A percentile compares a stretch with the other conserved stretches of the same genome.
These are phyloP conservation scores for Actinomucor elegans DNA, from an alignment of 371 early-diverging fungal species.

Conservation along the genomic window DNA sequence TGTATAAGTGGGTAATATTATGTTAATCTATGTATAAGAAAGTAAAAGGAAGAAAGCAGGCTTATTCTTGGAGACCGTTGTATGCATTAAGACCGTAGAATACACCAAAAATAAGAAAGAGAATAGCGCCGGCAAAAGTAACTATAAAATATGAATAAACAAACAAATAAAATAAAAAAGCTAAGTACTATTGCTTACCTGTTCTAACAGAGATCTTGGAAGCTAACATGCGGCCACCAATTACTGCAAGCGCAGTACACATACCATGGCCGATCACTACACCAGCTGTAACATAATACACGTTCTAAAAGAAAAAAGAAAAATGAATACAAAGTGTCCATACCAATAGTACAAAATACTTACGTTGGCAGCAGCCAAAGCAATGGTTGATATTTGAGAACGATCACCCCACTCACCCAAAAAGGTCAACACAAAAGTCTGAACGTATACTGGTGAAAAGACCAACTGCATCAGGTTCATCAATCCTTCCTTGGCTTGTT, in stretches of 20 bases:
- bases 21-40: not conserved
- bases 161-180: too few relatives aligned
- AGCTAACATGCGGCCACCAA: slow-evolving; percentile 93
- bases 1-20: too few relatives aligned
- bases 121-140: slow-evolving; percentile 78
- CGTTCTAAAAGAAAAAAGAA: slow-evolving; percentile 59
- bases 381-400: slow-evolving; percentile 92
- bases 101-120: slow-evolving; percentile 85
- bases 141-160: slow-evolving; percentile 49
- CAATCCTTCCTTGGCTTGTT: slow-evolving; percentile 47
- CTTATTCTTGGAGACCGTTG: slow-evolving; percentile 12
- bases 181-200: slow-evolving; percentile 58
- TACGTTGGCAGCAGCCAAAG: slow-evolving; percentile 90
- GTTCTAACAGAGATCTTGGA: slow-evolving; percentile 89
- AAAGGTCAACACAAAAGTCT: slow-evolving; percentile 93
- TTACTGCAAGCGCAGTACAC: slow-evolving; percentile 89
- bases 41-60: not conserved
- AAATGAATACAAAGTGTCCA: too few relatives aligned
- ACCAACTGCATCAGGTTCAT: slow-evolving; percentile 66
- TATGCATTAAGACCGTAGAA: slow-evolving; percentile 61
- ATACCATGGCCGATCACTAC: slow-evolving; percentile 87
- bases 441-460: slow-evolving; percentile 91
- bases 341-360: slow-evolving; percentile 10
- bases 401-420: slow-evolving; percentile 98
- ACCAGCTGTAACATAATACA: slow-evolving; percentile 85